Evolutionary conservation across 495 filamentous ascomycete genomes (phyloP).

Genomic region (Usnea hakonensis): DNA sequence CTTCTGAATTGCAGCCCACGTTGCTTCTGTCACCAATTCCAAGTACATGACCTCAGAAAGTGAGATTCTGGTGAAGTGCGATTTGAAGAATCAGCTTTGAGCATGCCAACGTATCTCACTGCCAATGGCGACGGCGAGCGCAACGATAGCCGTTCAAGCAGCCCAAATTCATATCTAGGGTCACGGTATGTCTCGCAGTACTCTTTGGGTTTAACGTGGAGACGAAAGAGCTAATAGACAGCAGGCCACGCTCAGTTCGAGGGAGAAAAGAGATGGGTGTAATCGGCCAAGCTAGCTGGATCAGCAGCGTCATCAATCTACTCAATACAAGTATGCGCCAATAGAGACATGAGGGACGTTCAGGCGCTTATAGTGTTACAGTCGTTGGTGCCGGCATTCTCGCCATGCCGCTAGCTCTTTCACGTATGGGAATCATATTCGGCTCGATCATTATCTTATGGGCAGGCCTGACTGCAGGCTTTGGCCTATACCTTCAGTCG

Average conservation of each 20-base stretch:
- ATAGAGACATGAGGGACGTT: no score
- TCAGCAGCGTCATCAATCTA: conserved; percentile 88
- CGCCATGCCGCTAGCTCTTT: conserved; percentile 89
- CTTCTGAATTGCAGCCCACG: neutral
- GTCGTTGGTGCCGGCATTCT: conserved; percentile 91
- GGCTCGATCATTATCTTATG: conserved; percentile 81
- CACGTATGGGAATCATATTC: conserved; percentile 80
- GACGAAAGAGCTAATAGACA: conserved; percentile 11
- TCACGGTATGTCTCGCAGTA: conserved; percentile 23
- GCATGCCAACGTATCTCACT: conserved; percentile 30
- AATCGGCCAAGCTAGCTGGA: conserved; percentile 73
- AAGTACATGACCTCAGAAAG: neutral
- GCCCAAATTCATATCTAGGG: conserved; percentile 31
- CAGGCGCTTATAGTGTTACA: conserved; percentile 30
- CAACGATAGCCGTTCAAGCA: conserved; percentile 30
- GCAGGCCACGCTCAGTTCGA: conserved; percentile 38
- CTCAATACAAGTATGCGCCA: conserved; percentile 72
- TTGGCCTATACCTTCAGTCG: conserved; percentile 90
- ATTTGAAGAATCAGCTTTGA: neutral
- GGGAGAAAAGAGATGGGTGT: conserved; percentile 44
- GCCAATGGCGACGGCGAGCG: conserved; percentile 29
- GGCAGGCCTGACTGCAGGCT: conserved; percentile 80
- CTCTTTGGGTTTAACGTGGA: neutral
- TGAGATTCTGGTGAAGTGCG: neutral
- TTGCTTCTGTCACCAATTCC: neutral